Conservation (phyloP, 352 stramenopile genomes). For the Detonula confervacea region DNA sequence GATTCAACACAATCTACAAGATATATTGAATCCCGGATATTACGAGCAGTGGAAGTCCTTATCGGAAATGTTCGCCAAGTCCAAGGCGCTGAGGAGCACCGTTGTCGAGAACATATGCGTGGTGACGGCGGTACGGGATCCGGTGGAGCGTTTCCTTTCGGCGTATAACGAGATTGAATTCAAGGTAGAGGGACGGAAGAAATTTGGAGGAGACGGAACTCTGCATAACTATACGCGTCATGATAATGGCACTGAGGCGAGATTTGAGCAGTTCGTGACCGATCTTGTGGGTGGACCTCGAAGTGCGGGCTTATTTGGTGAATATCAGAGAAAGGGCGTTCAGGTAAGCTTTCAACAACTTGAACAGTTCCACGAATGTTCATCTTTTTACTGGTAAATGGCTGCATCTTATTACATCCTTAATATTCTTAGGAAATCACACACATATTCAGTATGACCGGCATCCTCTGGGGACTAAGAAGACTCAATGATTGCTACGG, state of each 20-base stretch:
- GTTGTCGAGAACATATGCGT: too few relatives aligned
- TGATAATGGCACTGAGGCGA: background rate
- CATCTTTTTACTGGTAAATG: too few relatives aligned
- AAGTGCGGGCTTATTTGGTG: too few relatives aligned
- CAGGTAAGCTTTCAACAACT: too few relatives aligned
- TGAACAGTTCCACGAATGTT: too few relatives aligned
- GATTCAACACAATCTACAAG: background rate
- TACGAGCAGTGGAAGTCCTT: background rate
- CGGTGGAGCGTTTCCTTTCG: conserved; percentile 58
- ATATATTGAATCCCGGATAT: background rate
- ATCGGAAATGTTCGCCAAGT: background rate
- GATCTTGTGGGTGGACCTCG: conserved; percentile 32
- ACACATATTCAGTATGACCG: too few relatives aligned
- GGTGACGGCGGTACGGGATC: conserved; percentile 57
- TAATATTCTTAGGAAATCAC: too few relatives aligned
- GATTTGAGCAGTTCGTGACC: conserved; percentile 54
- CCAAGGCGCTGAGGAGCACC: background rate
- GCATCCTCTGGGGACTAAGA: conserved; percentile 14
- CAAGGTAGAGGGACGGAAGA: too few relatives aligned
- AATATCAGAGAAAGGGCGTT: too few relatives aligned
- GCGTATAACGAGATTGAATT: conserved; percentile 49
- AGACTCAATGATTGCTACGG: background rate
- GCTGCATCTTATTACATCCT: too few relatives aligned
- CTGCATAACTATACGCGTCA: too few relatives aligned
- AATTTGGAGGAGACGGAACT: too few relatives aligned